Percentiles rank a stretch among this genome's conserved stretches.
Conservation (phyloP, 1,284 basidiomycete genomes). For the Rhodotorula sp. region DNA sequence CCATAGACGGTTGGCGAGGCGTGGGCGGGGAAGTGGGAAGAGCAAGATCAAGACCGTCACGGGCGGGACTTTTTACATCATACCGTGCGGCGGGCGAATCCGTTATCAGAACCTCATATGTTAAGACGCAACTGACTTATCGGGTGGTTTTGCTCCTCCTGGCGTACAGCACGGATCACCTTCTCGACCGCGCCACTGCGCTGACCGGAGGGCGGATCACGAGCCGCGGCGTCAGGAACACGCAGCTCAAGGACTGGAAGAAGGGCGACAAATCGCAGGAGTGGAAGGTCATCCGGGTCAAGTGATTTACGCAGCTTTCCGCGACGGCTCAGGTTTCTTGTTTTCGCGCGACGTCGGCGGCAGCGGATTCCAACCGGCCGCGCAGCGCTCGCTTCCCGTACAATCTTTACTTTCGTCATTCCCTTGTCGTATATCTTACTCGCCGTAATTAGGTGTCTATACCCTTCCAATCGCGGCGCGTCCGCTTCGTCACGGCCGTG, state of each 20-base stretch:
- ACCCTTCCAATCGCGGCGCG: no score
- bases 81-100: neutral
- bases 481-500: no score
- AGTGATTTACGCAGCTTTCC: constrained; percentile 3
- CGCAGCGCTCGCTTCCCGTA: no score
- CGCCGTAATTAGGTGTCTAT: no score
- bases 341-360: constrained; percentile 36
- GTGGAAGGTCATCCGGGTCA: neutral
- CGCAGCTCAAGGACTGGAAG: constrained; percentile 1
- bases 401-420: no score
- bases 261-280: constrained; percentile 8
- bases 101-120: no score
- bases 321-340: constrained; percentile 41
- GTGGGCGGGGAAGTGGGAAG: constrained; percentile 16
- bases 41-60: constrained; percentile 23
- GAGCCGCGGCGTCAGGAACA: constrained; percentile 11
- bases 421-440: no score
- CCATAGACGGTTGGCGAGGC: neutral
- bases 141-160: no score
- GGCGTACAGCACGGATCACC: constrained; percentile 14
- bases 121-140: neutral
- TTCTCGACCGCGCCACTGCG: constrained; percentile 22
- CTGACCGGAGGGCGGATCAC: constrained; percentile 21
- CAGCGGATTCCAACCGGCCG: no score
- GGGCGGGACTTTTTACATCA: constrained; percentile 25